Percentiles rank a stretch among this genome's conserved stretches.
These are phyloP conservation scores for Penicillium concentricum DNA, from an alignment of 2,329 filamentous ascomycete species.

Conservation along the genomic window DNA sequence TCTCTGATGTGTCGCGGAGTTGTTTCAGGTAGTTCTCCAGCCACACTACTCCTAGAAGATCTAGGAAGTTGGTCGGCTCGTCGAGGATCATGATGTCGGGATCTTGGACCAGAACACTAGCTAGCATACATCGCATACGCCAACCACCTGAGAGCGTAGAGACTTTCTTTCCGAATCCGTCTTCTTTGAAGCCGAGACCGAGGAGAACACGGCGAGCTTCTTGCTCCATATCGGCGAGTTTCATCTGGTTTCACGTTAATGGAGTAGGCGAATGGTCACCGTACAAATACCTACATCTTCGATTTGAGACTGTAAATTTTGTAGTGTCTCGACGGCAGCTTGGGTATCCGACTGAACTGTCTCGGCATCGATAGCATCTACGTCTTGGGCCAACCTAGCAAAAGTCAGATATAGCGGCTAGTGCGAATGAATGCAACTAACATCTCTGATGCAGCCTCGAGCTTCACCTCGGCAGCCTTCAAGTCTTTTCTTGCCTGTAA, in stretches of 20 bases:
- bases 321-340: slow-evolving; percentile 67
- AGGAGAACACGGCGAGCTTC: slow-evolving; percentile 65
- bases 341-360: slow-evolving; percentile 64
- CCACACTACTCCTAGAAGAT: slow-evolving; percentile 81
- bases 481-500: slow-evolving; percentile 74
- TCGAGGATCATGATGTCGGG: slow-evolving; percentile 79
- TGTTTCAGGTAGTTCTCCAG: slow-evolving; percentile 69
- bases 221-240: slow-evolving; percentile 62
- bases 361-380: slow-evolving; percentile 57
- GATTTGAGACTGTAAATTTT: slow-evolving; percentile 65
- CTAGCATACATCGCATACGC: slow-evolving; percentile 68
- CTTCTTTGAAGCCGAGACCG: slow-evolving; percentile 69
- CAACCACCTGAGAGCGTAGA: slow-evolving; percentile 73
- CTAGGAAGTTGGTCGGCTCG: slow-evolving; percentile 84
- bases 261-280: background rate
- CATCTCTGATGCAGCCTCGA: slow-evolving; percentile 57
- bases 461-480: slow-evolving; percentile 65
- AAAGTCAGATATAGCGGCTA: background rate
- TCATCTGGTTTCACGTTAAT: slow-evolving; percentile 40
- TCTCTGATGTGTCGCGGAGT: slow-evolving; percentile 52
- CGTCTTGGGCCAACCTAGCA: slow-evolving; percentile 49
- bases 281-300: slow-evolving; percentile 54
- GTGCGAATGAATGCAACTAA: slow-evolving; percentile 32
- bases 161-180: slow-evolving; percentile 59
- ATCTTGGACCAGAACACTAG: slow-evolving; percentile 66